phyloP scores from a whole-genome alignment of 345 rosid genomes.

The Acer saccharum region DNA sequence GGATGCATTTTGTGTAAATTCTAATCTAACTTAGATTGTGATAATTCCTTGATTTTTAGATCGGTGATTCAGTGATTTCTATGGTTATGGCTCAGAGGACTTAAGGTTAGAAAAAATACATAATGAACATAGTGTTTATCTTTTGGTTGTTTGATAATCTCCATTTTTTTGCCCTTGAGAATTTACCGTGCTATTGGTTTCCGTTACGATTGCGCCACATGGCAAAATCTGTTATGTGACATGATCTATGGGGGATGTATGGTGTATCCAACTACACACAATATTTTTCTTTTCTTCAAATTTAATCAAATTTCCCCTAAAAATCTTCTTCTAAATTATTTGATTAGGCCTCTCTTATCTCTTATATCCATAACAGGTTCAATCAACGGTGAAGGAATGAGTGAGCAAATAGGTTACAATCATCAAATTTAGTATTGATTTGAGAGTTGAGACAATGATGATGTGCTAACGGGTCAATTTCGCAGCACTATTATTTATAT shows the following conservation, averaged over 20 bases:
- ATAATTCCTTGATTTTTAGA: background rate
- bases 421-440: background rate
- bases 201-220: no score
- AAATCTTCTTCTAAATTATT: no score
- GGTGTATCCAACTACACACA: no score
- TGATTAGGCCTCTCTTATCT: no score
- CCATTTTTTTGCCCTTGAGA: background rate
- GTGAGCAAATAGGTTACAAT: no score
- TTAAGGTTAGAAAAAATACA: background rate
- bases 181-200: no score
- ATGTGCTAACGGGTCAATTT: background rate
- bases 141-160: background rate
- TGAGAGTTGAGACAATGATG: background rate
- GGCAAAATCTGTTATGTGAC: no score
- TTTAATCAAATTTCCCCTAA: no score
- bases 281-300: no score
- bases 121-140: background rate
- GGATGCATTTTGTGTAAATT: background rate
- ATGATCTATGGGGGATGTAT: no score
- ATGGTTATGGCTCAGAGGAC: background rate
- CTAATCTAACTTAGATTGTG: background rate
- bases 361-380: no score
- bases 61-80: background rate
- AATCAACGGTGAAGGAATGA: no score
- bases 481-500: background rate